phyloP scores from a whole-genome alignment of 345 rosid genomes.

The Melastoma malabathricum region DNA sequence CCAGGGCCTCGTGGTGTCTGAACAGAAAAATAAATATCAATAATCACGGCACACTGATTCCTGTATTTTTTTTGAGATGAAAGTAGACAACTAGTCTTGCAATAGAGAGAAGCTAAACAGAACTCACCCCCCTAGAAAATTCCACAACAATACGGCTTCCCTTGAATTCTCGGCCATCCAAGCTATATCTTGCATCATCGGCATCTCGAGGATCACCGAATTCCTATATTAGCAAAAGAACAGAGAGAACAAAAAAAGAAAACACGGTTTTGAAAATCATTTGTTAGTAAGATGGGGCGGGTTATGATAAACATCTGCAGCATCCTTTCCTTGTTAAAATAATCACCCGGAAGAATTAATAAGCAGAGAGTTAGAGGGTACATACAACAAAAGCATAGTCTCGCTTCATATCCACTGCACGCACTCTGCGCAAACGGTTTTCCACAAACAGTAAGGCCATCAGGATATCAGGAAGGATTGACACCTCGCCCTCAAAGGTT shows the following conservation, averaged over 20 bases:
- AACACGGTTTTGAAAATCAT: slow-evolving; percentile 13
- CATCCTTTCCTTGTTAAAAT: background rate
- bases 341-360: background rate
- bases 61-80: no score
- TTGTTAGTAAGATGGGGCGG: background rate
- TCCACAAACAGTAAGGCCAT: slow-evolving; percentile 99
- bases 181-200: slow-evolving; percentile 73
- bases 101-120: no score
- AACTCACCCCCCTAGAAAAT: slow-evolving; percentile 70
- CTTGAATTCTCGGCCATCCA: slow-evolving; percentile 71
- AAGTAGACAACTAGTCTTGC: no score
- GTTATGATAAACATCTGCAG: background rate
- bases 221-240: slow-evolving; percentile 48
- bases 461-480: slow-evolving; percentile 79
- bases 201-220: slow-evolving; percentile 93
- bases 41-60: background rate
- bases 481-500: slow-evolving; percentile 76
- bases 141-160: slow-evolving; percentile 91
- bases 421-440: slow-evolving; percentile 90
- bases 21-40: slow-evolving; percentile 1
- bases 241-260: slow-evolving; percentile 9
- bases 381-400: slow-evolving; percentile 98
- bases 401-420: slow-evolving; percentile 99
- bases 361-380: slow-evolving; percentile 10
- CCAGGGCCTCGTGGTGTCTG: slow-evolving; percentile 79